Evolutionary conservation across 2,329 filamentous ascomycete genomes (phyloP), one percentile per base, ranked within the genome.

Genomic region (Rachicladosporium sp.): DNA sequence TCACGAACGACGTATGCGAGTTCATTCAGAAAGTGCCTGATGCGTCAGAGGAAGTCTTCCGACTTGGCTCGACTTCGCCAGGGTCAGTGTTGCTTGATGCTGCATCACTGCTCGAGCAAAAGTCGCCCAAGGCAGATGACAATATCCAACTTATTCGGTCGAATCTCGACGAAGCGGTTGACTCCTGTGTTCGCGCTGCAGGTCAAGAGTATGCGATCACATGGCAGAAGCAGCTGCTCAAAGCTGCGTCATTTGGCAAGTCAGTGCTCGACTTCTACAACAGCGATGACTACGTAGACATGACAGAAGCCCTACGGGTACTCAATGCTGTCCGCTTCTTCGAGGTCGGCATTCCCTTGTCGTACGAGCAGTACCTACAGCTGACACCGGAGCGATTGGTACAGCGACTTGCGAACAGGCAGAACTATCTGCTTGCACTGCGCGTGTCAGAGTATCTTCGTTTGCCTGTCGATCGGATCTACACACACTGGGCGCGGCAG

Each of bases 261-360:
- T 96, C 91, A 0, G 91, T 96, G 0, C 72, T 98, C 3, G 91
- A 96, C 53, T 78, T 96, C 9, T 98, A 96, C 64, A 95, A 91
- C 61, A 95, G 88, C 55, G 91, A 98, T 55, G 89, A 98, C 48
- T 98, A 96, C 62, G 91, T 98, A 39, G 89, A 96, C 46, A 96
- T 95, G 80, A 94, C 87, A 50, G 89, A 98, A 60, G 91, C 81
- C 1, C 66, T 98, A 10, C 80, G 91, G 10, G 88, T 98, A 0
- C 70, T 98, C 35, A 96, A 95, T 52, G 89, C 89, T 5, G 82
- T 89, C 9, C 79, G 91, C 37, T 93, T 83, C 59, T 96, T 91
- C 57, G 83, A 93, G 52, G 74, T 96, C 38, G 91, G 91, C 2
- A 67, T 98, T 13, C 87, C 89, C 0, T 61, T 98, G 4, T 93